Conservation (phyloP, 2,329 filamentous ascomycete genomes). For the Monilinia vaccinii-corymbosi region DNA sequence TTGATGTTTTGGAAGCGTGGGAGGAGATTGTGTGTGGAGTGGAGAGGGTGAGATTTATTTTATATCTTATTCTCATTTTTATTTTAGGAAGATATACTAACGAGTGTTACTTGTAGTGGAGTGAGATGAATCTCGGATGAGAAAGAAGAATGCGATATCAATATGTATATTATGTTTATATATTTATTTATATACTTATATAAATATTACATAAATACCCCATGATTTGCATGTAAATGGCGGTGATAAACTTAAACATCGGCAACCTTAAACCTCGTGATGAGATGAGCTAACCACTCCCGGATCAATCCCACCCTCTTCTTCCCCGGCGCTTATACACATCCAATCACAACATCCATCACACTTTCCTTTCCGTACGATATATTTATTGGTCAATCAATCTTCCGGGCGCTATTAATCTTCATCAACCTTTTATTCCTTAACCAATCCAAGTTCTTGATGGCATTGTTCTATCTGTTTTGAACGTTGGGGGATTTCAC, state of each 20-base stretch:
- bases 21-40: slow-evolving; percentile 66
- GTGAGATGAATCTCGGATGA: slow-evolving; percentile 11
- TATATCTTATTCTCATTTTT: slow-evolving; percentile 15
- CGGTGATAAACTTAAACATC: no score
- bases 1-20: slow-evolving; percentile 68
- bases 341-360: background rate
- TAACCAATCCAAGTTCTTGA: background rate
- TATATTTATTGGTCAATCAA: slow-evolving; percentile 6
- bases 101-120: slow-evolving; percentile 8
- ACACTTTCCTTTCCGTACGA: no score
- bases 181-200: no score
- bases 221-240: no score
- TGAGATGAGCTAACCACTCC: no score
- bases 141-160: no score
- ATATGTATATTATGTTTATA: no score
- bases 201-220: no score
- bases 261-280: no score
- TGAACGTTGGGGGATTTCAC: background rate
- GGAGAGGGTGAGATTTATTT: slow-evolving; percentile 44
- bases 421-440: background rate
- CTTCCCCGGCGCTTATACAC: no score
- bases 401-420: slow-evolving; percentile 1
- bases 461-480: background rate
- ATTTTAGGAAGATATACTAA: background rate
- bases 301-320: no score